Evolutionary conservation across 1,284 basidiomycete genomes (phyloP).

Genomic region (Crucibulum parvulum): DNA sequence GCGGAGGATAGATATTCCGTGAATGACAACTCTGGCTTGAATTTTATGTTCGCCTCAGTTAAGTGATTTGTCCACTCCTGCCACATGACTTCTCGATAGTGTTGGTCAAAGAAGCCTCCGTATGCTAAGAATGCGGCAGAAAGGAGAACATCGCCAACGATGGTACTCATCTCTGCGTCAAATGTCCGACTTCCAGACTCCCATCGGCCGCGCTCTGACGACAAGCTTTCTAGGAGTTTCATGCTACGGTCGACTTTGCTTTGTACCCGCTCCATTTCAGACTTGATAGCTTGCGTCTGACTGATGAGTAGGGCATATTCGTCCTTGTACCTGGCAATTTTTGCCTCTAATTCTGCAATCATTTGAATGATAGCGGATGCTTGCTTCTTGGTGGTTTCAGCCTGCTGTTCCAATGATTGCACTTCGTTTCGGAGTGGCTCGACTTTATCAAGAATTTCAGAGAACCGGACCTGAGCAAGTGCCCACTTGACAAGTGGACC

Average conservation of each 20-base stretch:
- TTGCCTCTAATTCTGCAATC: constrained; percentile 92
- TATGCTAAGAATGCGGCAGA: constrained; percentile 98
- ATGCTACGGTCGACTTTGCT: constrained; percentile 97
- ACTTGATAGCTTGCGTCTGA: constrained; percentile 97
- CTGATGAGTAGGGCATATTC: constrained; percentile 98
- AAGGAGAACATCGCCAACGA: constrained; percentile 95
- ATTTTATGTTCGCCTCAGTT: constrained; percentile 89
- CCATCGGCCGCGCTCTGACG: constrained; percentile 96
- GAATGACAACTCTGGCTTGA: constrained; percentile 91
- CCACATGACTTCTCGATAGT: constrained; percentile 98
- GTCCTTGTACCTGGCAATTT: constrained; percentile 95
- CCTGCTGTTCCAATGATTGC: constrained; percentile 90
- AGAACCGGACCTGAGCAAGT: constrained; percentile 96
- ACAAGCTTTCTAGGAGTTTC: constrained; percentile 93
- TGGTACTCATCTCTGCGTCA: constrained; percentile 98
- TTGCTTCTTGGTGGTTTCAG: constrained; percentile 92
- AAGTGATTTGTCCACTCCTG: constrained; percentile 94
- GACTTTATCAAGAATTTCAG: constrained; percentile 97
- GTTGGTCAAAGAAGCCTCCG: constrained; percentile 98
- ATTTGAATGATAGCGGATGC: constrained; percentile 90
- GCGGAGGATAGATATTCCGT: constrained; percentile 98
- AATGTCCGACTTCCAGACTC: constrained; percentile 95
- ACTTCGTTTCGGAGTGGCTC: constrained; percentile 98
- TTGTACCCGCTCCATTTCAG: constrained; percentile 98
- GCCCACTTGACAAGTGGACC: constrained; percentile 99